phyloP scores from a whole-genome alignment of 768 basidiomycete species.

The Boletus pseudopeckii region DNA sequence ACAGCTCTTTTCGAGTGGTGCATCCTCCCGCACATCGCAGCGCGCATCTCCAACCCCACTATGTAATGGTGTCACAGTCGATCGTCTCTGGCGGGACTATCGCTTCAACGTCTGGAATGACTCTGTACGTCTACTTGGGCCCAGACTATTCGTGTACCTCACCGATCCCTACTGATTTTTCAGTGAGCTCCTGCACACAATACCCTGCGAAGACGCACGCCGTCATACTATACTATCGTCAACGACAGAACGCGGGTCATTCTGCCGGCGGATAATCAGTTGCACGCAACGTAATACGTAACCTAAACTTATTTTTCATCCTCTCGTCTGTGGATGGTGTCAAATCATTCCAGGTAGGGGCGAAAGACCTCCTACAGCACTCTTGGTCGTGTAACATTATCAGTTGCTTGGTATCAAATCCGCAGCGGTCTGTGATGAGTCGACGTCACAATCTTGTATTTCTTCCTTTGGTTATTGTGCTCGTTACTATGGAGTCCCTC shows the following conservation, averaged over 20 bases:
- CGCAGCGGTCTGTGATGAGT: constrained; percentile 11
- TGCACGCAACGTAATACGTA: constrained; percentile 31
- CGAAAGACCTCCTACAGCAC: constrained; percentile 13
- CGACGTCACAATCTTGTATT: constrained; percentile 10
- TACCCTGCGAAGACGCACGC: constrained; percentile 23
- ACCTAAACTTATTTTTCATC: constrained; percentile 26
- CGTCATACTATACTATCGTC: constrained; percentile 29
- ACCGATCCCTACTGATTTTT: constrained; percentile 3
- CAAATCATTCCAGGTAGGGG: constrained; percentile 8
- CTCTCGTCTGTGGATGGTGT: constrained; percentile 8
- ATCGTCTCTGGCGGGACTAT: constrained; percentile 65
- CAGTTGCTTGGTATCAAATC: constrained; percentile 18
- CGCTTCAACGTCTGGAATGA: constrained; percentile 63
- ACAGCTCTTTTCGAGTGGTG: constrained; percentile 48
- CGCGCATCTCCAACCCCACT: constrained; percentile 36
- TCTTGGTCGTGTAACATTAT: constrained; percentile 30
- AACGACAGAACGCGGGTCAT: constrained; percentile 26
- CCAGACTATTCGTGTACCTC: not conserved
- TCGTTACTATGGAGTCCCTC: constrained; percentile 8
- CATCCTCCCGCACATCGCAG: constrained; percentile 30
- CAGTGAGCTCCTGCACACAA: constrained; percentile 22
- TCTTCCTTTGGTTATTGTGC: constrained; percentile 13
- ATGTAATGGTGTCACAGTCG: constrained; percentile 56
- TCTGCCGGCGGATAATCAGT: constrained; percentile 29
- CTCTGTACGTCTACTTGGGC: constrained; percentile 27